Base-by-base conservation (phyloP, 768 basidiomycete genomes). In the Hygrophoropsis aurantiaca region DNA sequence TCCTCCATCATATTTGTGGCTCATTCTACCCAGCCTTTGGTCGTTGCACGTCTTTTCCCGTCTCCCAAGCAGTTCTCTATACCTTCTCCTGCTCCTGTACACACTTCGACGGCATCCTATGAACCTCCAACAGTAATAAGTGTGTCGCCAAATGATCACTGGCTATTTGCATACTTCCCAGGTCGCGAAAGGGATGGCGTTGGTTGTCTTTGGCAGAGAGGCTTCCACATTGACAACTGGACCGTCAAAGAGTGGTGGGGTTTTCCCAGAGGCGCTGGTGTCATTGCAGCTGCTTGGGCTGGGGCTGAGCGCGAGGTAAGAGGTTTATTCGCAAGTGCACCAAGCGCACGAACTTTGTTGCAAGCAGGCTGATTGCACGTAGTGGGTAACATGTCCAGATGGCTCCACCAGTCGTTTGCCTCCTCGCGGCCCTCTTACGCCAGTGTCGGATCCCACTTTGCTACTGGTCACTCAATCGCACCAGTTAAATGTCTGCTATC, bases 81-180 rank as follows among this genome's bases (percentile, higher is more conserved):
- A 11, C 75, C 71, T 3, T 76, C 82, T 3, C 84, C 84, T 0
- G 52, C 70, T 11, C 75, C 71, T 13, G 64, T 87, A 36, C 52
- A 70, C n/a, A 61, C 68, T 18, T 66, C 75, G 0, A 69, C 78
- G 5, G 46, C 64, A 10, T 70, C 74, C 2, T 89, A 82, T 59
- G 74, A 77, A 15, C 80, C 87, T 6, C 81, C 87, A 0, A 77
- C 77, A 5, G 63, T 84, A 24, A 79, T 90, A 41, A 78, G 80
- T 6, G 73, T 81, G 16, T 77, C 81, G 5, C 74, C 84, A 3
- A 68, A 69, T 23, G 80, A 83, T 50, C 71, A 75, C 40, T 85
- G 78, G 80, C 59, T 90, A 4, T 89, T 88, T 56, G 87, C 86
- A 1, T 90, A 82, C 58, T 90, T 85, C 58, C 85, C 87, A 10